Evolutionary conservation across 139 green algal genomes (phyloP).

Genomic region (Volvox africanus): DNA sequence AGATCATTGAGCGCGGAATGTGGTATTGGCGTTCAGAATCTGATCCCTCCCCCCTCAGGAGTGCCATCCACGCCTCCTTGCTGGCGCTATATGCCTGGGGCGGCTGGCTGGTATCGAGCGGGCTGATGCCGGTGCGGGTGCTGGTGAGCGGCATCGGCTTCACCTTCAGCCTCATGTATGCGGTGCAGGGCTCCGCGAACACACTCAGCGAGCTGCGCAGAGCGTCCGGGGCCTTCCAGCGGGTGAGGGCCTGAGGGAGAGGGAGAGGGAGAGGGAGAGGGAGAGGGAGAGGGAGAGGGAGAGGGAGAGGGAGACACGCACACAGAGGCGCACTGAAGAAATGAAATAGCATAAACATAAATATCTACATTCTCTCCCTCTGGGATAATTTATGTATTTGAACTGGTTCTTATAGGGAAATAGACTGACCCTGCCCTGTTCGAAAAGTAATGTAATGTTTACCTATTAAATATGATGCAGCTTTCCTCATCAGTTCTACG

Average conservation of each 20-base stretch:
- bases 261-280: not conserved
- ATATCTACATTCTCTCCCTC: no score
- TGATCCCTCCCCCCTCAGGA: constrained; percentile 53
- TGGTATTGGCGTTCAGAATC: no score
- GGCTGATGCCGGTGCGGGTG: constrained; percentile 80
- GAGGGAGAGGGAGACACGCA: no score
- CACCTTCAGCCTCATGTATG: constrained; percentile 92
- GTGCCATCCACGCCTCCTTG: constrained; percentile 83
- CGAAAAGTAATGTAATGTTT: no score
- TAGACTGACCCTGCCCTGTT: no score
- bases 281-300: not conserved
- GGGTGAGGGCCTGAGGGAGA: constrained; percentile 52
- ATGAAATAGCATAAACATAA: no score
- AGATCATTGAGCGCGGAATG: no score
- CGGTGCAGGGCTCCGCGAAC: constrained; percentile 86
- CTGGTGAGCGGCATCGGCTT: constrained; percentile 92
- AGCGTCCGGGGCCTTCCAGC: constrained; percentile 67
- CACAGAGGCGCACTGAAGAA: no score
- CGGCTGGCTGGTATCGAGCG: constrained; percentile 79
- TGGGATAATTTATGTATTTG: no score
- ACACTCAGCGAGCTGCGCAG: constrained; percentile 81
- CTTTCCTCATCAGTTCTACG: no score
- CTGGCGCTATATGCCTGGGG: constrained; percentile 87
- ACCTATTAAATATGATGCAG: no score
- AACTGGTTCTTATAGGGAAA: no score